Percentiles rank a stretch among this genome's conserved stretches.
These are phyloP conservation scores for Apiospora kogelbergensis DNA, from an alignment of 2,329 filamentous ascomycete species.

Conservation along the genomic window DNA sequence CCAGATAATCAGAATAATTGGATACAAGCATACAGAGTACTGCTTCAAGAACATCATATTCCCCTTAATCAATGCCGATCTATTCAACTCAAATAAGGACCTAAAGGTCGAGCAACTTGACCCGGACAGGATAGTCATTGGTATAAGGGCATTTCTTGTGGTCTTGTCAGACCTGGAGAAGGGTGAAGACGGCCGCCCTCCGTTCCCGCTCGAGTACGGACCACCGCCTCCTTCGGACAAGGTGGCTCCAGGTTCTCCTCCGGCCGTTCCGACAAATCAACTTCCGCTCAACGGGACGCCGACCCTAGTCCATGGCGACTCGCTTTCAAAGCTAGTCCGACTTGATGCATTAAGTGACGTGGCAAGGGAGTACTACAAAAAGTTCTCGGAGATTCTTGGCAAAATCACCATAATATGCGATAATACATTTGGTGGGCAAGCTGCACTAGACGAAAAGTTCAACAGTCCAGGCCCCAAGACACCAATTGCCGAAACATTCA, in stretches of 20 bases:
- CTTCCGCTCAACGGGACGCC: slow-evolving; percentile 25
- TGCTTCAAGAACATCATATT: slow-evolving; percentile 95
- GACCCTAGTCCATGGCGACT: slow-evolving; percentile 52
- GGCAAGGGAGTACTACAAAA: slow-evolving; percentile 80
- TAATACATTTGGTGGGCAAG: slow-evolving; percentile 94
- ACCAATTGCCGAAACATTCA: slow-evolving; percentile 91
- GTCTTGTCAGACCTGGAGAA: slow-evolving; percentile 93
- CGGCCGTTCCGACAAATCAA: slow-evolving; percentile 40
- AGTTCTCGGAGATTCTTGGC: slow-evolving; percentile 92
- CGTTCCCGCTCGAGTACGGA: slow-evolving; percentile 74
- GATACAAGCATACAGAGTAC: slow-evolving; percentile 89
- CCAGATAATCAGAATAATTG: slow-evolving; percentile 91
- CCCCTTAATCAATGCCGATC: slow-evolving; percentile 86
- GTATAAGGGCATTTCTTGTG: slow-evolving; percentile 88
- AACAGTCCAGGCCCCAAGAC: slow-evolving; percentile 86
- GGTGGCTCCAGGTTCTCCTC: slow-evolving; percentile 47
- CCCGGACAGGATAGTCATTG: slow-evolving; percentile 95
- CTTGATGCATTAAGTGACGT: slow-evolving; percentile 68
- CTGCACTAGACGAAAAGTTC: slow-evolving; percentile 93
- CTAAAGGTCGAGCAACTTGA: slow-evolving; percentile 89
- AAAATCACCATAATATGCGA: slow-evolving; percentile 97
- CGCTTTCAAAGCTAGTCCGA: slow-evolving; percentile 65
- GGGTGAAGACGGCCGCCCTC: slow-evolving; percentile 72
- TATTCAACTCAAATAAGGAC: slow-evolving; percentile 76
- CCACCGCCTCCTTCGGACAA: slow-evolving; percentile 41